Base-by-base conservation (phyloP, 2,329 filamentous ascomycete species). In the Penicillium corylophilum region DNA sequence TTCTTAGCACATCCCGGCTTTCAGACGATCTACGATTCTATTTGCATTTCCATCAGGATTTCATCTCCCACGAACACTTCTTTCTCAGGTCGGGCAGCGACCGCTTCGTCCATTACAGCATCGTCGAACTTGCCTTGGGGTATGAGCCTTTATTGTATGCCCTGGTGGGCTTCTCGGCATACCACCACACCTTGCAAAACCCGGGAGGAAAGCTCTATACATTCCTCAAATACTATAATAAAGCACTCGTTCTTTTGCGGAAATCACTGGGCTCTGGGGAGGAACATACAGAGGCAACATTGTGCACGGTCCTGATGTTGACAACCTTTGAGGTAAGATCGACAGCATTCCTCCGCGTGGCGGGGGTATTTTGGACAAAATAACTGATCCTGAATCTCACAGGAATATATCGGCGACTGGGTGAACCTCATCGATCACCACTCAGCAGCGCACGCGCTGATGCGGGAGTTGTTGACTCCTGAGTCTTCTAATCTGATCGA, bases 401-500 rank as follows among this genome's bases (percentile, higher is more conserved):
- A 96, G 90, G 94, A 97, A 73, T 95, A 91, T 64, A 80, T 97
- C 41, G 94, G 94, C 12, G 94, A 99, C 68, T 97, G 91, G 91
- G 84, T 95, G 47, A 96, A 95, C 64, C 78, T 97, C 15, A 87
- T 94, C 72, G 89, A 91, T 20, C 94, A 97, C 68, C 92, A 96
- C 69, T 90, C 88, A 67, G 94, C 93, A 10, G 94, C 94, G 0
- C 84, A 88, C 65, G 84, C 90, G 57, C 87, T 97, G 62, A 76
- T 97, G 41, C 87, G 81, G 1, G 83, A 87, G 39, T 75, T 96
- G 0, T 92, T 90, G 67, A 90, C 85, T 0, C 89, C 90, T 0
- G 78, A 91, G 55, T 87, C 84, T 0, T 84, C 89, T 39, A 84
- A 87, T 75, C 78, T 88, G 57, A 88, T 86, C 9, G 79, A 87